These are phyloP conservation scores for Nadsonia commutata DNA, from an alignment of 1,139 yeast genomes.

Conservation along the genomic window DNA sequence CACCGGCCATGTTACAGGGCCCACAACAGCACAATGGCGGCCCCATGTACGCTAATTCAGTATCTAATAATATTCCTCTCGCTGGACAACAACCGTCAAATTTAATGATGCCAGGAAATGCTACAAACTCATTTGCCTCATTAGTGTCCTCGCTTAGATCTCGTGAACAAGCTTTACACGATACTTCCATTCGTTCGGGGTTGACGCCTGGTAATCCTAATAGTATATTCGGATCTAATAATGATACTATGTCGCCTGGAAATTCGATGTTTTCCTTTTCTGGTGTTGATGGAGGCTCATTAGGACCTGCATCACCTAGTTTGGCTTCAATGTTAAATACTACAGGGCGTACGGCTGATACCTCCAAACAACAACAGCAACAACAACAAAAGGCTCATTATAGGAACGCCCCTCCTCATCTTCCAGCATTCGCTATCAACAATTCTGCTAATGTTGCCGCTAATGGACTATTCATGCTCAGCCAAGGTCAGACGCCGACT, in stretches of 20 bases:
- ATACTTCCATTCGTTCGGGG: constrained; percentile 23
- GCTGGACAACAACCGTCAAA: background rate
- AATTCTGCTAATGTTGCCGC: constrained; percentile 12
- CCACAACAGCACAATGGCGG: constrained; percentile 15
- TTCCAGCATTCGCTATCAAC: no score
- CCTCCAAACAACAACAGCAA: background rate
- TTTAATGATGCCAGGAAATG: background rate
- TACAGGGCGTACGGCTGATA: background rate
- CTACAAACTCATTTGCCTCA: constrained; percentile 9
- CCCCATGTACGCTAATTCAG: background rate
- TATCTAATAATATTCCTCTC: background rate
- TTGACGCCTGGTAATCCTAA: constrained; percentile 21
- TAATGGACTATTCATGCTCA: constrained; percentile 20
- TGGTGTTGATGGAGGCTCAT: background rate
- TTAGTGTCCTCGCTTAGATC: constrained; percentile 9
- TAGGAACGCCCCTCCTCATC: background rate
- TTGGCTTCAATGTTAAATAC: background rate
- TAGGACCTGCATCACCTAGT: background rate
- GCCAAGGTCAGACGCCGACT: constrained; percentile 11
- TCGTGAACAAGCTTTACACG: constrained; percentile 8
- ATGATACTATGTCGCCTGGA: constrained; percentile 2
- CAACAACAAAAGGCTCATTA: background rate
- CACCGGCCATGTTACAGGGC: constrained; percentile 22
- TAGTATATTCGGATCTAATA: constrained; percentile 2
- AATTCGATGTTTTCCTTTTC: background rate